Conservation (phyloP, 2,329 filamentous ascomycete species). For the Trichoderma koningii region DNA sequence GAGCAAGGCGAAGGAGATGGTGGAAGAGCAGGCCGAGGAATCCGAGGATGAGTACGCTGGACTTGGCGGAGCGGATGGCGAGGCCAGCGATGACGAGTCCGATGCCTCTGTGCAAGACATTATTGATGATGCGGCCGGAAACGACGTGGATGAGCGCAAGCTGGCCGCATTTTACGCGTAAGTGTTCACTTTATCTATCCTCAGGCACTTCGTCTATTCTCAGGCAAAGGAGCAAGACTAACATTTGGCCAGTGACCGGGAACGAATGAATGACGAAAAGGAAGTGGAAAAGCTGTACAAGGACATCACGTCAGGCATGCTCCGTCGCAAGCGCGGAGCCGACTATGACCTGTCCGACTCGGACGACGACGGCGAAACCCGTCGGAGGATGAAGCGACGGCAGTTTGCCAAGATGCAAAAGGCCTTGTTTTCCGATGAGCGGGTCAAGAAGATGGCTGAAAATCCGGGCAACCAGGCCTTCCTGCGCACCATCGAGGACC, state of each 20-base stretch:
- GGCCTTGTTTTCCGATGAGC: constrained; percentile 83
- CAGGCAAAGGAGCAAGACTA: constrained; percentile 18
- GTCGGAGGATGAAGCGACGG: constrained; percentile 76
- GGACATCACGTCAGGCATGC: constrained; percentile 84
- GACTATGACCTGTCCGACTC: constrained; percentile 87
- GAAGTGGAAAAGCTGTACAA: constrained; percentile 88
- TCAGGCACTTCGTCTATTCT: too few relatives aligned
- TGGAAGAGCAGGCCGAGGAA: constrained; percentile 93
- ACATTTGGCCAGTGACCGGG: constrained; percentile 63
- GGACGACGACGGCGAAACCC: constrained; percentile 80
- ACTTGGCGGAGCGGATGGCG: constrained; percentile 84
- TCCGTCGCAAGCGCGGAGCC: constrained; percentile 80
- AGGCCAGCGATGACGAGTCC: constrained; percentile 74
- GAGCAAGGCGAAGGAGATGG: constrained; percentile 81
- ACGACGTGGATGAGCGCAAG: constrained; percentile 76
- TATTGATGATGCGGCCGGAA: constrained; percentile 81
- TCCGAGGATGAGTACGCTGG: constrained; percentile 98
- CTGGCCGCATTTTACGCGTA: constrained; percentile 88
- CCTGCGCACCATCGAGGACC: constrained; percentile 84
- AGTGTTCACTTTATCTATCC: constrained; percentile 45
- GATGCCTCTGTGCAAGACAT: constrained; percentile 77
- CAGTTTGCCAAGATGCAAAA: constrained; percentile 93
- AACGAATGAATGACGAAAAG: constrained; percentile 79
- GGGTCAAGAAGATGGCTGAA: constrained; percentile 84
- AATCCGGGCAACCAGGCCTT: constrained; percentile 90